These are phyloP conservation scores for Rhizopogon rudus DNA, from an alignment of 768 basidiomycete genomes.

Conservation along the genomic window DNA sequence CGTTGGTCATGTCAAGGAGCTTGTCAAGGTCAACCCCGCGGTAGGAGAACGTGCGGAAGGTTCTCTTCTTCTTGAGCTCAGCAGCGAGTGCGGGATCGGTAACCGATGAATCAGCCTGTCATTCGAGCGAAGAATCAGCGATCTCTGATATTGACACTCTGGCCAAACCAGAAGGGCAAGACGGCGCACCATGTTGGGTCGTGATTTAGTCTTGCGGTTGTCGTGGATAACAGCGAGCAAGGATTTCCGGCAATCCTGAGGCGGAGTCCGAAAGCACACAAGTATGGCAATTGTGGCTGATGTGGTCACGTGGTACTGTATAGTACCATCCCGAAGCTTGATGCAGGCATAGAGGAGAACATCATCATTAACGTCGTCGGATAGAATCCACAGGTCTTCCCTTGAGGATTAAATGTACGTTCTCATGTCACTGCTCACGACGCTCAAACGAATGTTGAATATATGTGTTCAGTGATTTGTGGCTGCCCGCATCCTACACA, in stretches of 20 bases:
- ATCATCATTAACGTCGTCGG: conserved; percentile 44
- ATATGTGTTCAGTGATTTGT: conserved; percentile 70
- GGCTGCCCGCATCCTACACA: conserved; percentile 61
- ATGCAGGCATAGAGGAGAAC: conserved; percentile 8
- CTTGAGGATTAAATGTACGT: conserved; percentile 75
- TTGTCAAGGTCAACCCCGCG: conserved; percentile 98
- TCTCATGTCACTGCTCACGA: not conserved
- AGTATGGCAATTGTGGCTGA: conserved; percentile 37
- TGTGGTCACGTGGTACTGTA: conserved; percentile 55
- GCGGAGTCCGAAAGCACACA: conserved; percentile 20
- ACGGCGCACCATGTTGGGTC: conserved; percentile 29
- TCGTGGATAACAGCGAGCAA: conserved; percentile 17
- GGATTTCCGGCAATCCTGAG: conserved; percentile 6
- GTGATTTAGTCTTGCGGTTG: conserved; percentile 19
- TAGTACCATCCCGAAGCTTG: conserved; percentile 34
- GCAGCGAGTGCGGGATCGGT: conserved; percentile 94
- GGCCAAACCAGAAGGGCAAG: not conserved
- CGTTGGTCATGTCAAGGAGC: conserved; percentile 93
- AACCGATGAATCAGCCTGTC: conserved; percentile 72
- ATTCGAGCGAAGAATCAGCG: conserved; percentile 1
- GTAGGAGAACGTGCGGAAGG: conserved; percentile 98
- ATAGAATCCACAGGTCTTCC: conserved; percentile 96
- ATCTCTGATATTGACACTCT: not conserved
- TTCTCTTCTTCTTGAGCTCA: conserved; percentile 97
- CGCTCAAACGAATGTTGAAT: not conserved